Conservation (phyloP, 2,329 filamentous ascomycete genomes). For the Mycosphaerella arachidis region DNA sequence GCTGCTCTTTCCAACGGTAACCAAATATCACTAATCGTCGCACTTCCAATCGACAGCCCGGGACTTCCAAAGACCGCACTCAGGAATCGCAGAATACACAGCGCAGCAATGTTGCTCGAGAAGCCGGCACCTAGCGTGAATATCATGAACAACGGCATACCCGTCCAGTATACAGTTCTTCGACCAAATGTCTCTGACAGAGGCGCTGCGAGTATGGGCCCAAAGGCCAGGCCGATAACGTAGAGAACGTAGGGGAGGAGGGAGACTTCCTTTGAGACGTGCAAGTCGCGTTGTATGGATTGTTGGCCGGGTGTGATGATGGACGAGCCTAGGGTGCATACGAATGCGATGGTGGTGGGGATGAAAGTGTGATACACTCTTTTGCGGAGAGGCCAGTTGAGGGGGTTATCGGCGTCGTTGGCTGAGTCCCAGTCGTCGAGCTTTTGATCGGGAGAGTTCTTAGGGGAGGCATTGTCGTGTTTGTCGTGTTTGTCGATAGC, state of each 20-base stretch:
- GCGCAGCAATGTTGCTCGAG: conserved; percentile 47
- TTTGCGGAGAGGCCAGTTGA: conserved; percentile 48
- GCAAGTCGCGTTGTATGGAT: conserved; percentile 50
- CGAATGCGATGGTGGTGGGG: conserved; percentile 30
- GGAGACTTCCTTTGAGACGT: conserved; percentile 52
- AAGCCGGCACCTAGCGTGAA: conserved; percentile 56
- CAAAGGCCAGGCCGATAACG: conserved; percentile 56
- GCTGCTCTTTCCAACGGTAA: conserved; percentile 13
- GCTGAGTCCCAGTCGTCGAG: conserved; percentile 22
- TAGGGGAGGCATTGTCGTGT: background rate
- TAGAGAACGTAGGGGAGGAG: conserved; percentile 57
- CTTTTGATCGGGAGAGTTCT: background rate
- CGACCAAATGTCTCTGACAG: conserved; percentile 44
- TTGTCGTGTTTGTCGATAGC: background rate
- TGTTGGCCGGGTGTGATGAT: conserved; percentile 18
- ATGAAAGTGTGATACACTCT: conserved; percentile 39
- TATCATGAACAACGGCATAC: conserved; percentile 47
- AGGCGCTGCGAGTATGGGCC: conserved; percentile 42
- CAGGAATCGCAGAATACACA: conserved; percentile 61
- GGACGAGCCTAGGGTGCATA: conserved; percentile 34
- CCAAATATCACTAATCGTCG: conserved; percentile 21
- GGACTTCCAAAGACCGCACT: conserved; percentile 67
- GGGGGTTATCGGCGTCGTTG: conserved; percentile 46
- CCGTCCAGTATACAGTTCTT: conserved; percentile 48
- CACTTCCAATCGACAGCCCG: conserved; percentile 36